A percentile compares a stretch with the other conserved stretches of the same genome.
phyloP scores from a whole-genome alignment of 768 basidiomycete species.

The Tylopilus vinaceipallidus region DNA sequence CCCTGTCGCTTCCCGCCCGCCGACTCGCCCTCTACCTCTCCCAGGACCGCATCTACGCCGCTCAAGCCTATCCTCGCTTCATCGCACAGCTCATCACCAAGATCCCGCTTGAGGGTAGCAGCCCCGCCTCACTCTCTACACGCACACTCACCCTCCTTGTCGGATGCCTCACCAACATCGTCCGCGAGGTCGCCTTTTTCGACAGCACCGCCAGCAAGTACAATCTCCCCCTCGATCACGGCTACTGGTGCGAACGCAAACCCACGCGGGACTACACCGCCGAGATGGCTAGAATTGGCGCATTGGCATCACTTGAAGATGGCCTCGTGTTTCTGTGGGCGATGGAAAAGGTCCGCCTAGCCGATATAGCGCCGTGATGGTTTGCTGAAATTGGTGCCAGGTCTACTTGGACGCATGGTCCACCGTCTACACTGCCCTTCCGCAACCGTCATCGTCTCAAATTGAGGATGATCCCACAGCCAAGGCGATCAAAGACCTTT shows the following conservation, averaged over 20 bases:
- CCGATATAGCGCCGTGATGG: no score
- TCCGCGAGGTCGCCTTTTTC: constrained; percentile 61
- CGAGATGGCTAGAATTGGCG: constrained; percentile 58
- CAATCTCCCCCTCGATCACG: constrained; percentile 40
- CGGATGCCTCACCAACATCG: constrained; percentile 55
- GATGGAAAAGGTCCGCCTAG: constrained; percentile 61
- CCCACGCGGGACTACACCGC: constrained; percentile 70
- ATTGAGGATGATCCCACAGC: constrained; percentile 13
- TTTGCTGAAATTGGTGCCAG: constrained; percentile 32
- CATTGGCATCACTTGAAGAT: constrained; percentile 49
- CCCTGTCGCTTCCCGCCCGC: constrained; percentile 44
- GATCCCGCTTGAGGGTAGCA: constrained; percentile 42
- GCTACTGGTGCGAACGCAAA: constrained; percentile 49
- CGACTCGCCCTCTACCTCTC: constrained; percentile 62
- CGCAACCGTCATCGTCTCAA: neutral
- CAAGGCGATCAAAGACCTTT: constrained; percentile 45
- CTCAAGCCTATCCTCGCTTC: constrained; percentile 71
- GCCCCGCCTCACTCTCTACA: constrained; percentile 22
- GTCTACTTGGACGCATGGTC: constrained; percentile 72
- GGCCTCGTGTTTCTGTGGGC: constrained; percentile 75
- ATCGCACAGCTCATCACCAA: constrained; percentile 62
- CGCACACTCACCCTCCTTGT: constrained; percentile 46
- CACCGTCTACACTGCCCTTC: constrained; percentile 34
- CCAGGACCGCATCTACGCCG: constrained; percentile 74
- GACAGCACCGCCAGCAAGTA: constrained; percentile 44